phyloP scores from a whole-genome alignment of 352 stramenopile genomes.

The Phytopythium mirpurense region DNA sequence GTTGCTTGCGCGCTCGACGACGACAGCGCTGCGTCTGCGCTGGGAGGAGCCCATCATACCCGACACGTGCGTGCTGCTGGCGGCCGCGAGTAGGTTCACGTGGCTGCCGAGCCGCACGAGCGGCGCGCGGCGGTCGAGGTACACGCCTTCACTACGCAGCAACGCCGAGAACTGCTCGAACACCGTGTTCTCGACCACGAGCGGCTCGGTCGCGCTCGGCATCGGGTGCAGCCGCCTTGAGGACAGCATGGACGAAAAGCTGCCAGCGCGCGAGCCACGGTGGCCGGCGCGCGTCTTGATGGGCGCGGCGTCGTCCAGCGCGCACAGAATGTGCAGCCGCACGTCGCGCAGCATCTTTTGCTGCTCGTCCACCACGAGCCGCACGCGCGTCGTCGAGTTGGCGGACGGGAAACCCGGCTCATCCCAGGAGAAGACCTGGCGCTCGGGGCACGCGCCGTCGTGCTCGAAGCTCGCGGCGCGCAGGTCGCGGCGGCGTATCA shows the following conservation, averaged over 20 bases:
- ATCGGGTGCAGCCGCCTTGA: slow-evolving; percentile 37
- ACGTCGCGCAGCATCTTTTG: slow-evolving; percentile 58
- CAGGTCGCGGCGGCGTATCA: slow-evolving; percentile 39
- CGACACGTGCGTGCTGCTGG: slow-evolving; percentile 12
- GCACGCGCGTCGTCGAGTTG: slow-evolving; percentile 73
- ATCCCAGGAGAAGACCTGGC: slow-evolving; percentile 80
- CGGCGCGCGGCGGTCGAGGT: slow-evolving; percentile 43
- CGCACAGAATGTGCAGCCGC: slow-evolving; percentile 53
- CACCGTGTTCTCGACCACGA: slow-evolving; percentile 50
- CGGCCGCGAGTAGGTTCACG: slow-evolving; percentile 37
- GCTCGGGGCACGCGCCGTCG: slow-evolving; percentile 26
- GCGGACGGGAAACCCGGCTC: slow-evolving; percentile 87
- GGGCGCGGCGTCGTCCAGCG: slow-evolving; percentile 42
- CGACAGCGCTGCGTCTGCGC: slow-evolving; percentile 11
- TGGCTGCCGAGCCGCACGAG: slow-evolving; percentile 52
- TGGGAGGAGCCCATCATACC: slow-evolving; percentile 11
- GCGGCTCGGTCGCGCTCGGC: slow-evolving; percentile 22
- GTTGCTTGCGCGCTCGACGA: neutral
- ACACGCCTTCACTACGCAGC: slow-evolving; percentile 51
- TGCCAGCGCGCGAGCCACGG: slow-evolving; percentile 12
- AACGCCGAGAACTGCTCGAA: slow-evolving; percentile 59
- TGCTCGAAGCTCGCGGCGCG: slow-evolving; percentile 32
- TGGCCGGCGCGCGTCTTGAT: slow-evolving; percentile 18
- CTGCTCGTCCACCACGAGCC: slow-evolving; percentile 62
- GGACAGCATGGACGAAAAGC: slow-evolving; percentile 21